Evolutionary conservation across 768 basidiomycete genomes (phyloP).

Genomic region (Pleurotus cornucopiae): DNA sequence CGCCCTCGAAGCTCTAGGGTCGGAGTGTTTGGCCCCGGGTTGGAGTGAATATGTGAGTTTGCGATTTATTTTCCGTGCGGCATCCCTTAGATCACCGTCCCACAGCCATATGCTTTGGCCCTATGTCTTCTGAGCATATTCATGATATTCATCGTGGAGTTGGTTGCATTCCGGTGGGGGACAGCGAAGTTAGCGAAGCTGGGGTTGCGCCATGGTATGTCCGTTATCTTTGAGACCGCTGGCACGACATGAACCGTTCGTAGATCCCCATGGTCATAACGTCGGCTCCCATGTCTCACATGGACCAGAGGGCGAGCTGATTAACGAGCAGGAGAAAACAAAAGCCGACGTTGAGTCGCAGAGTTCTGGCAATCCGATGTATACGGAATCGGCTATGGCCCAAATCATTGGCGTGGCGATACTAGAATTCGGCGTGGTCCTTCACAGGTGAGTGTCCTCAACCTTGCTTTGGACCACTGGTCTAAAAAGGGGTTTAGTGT

Average conservation of each 20-base stretch:
- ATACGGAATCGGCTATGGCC: constrained; percentile 41
- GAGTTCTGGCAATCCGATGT: constrained; percentile 12
- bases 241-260: neutral
- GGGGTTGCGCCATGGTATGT: constrained; percentile 59
- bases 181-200: constrained; percentile 63
- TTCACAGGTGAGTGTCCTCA: constrained; percentile 57
- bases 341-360: neutral
- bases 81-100: neutral
- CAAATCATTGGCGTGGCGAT: constrained; percentile 88
- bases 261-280: constrained; percentile 68
- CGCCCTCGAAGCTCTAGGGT: constrained; percentile 65
- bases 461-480: neutral
- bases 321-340: neutral
- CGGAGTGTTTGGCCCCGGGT: constrained; percentile 59
- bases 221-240: no score
- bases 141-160: constrained; percentile 77
- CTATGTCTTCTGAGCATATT: constrained; percentile 82
- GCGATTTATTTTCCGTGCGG: no score
- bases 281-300: constrained; percentile 60
- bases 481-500: constrained; percentile 37
- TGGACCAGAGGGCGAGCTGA: constrained; percentile 49
- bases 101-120: constrained; percentile 77
- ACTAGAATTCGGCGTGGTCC: constrained; percentile 88
- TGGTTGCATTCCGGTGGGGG: constrained; percentile 86
- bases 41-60: constrained; percentile 75